Conservation (phyloP, 768 basidiomycete genomes). For the Pleurotus platypus region DNA sequence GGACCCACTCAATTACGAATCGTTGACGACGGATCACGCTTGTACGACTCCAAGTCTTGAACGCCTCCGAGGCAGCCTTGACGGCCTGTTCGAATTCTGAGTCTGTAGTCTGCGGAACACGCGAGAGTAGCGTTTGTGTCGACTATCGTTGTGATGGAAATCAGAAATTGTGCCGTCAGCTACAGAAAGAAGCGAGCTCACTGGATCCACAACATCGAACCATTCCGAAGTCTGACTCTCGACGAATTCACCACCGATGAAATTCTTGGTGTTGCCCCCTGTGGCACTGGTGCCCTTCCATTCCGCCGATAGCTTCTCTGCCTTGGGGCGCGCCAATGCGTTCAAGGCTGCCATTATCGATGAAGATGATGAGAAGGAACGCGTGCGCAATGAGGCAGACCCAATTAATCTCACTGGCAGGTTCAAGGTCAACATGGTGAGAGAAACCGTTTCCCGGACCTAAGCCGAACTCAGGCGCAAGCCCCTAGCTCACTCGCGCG, state of each 20-base stretch:
- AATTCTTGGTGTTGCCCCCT: constrained; percentile 89
- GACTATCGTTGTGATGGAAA: constrained; percentile 45
- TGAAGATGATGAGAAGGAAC: constrained; percentile 43
- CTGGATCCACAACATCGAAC: constrained; percentile 89
- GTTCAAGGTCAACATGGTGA: constrained; percentile 26
- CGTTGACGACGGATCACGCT: constrained; percentile 84
- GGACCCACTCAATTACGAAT: constrained; percentile 80
- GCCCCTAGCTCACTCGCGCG: neutral
- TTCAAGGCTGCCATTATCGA: constrained; percentile 43
- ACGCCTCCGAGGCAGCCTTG: constrained; percentile 79
- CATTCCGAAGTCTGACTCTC: constrained; percentile 77
- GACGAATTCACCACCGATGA: constrained; percentile 85
- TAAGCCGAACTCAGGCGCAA: constrained; percentile 2
- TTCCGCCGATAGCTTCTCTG: constrained; percentile 63
- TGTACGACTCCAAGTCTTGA: constrained; percentile 84
- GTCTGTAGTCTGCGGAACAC: constrained; percentile 84
- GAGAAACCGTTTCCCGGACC: constrained; percentile 4
- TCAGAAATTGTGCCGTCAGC: constrained; percentile 1
- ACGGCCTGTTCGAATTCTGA: constrained; percentile 83
- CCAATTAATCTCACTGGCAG: constrained; percentile 23
- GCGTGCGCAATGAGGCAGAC: constrained; percentile 21
- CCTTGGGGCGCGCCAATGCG: constrained; percentile 53
- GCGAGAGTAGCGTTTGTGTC: constrained; percentile 85
- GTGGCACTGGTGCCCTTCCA: constrained; percentile 88
- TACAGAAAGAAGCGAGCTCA: constrained; percentile 31